Percentiles rank a stretch among this genome's conserved stretches.
Evolutionary conservation across 371 early-diverging fungal genomes (phyloP).

Genomic region (Blakeslea trispora): DNA sequence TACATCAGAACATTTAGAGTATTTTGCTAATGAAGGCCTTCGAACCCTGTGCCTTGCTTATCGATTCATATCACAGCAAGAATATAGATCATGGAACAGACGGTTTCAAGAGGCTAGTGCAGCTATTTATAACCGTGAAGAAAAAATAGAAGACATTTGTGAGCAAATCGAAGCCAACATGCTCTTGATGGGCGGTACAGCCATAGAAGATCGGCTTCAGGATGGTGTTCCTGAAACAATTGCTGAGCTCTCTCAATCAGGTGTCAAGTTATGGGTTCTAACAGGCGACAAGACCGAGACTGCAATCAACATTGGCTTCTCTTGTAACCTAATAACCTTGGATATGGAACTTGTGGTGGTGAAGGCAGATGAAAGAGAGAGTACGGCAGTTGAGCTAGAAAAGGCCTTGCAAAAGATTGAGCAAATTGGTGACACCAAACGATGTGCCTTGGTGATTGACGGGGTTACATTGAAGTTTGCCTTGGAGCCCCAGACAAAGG

Average conservation of each 20-base stretch:
- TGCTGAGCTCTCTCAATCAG: constrained; percentile 73
- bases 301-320: constrained; percentile 82
- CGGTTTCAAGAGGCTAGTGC: constrained; percentile 68
- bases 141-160: constrained; percentile 67
- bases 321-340: constrained; percentile 71
- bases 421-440: constrained; percentile 34
- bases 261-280: constrained; percentile 93
- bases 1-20: constrained; percentile 51
- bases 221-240: constrained; percentile 87
- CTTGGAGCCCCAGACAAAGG: constrained; percentile 58
- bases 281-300: constrained; percentile 95
- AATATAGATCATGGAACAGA: constrained; percentile 63
- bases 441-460: constrained; percentile 88
- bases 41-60: constrained; percentile 85
- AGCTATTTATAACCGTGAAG: constrained; percentile 71
- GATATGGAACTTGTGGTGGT: constrained; percentile 75
- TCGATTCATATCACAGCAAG: constrained; percentile 70
- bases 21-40: constrained; percentile 85
- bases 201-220: constrained; percentile 93
- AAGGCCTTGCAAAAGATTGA: constrained; percentile 66
- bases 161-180: constrained; percentile 76
- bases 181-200: constrained; percentile 84
- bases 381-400: constrained; percentile 59
- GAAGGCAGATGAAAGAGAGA: constrained; percentile 56
- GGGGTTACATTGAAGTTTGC: constrained; percentile 86